Conservation (phyloP, 768 basidiomycete species). For the Amanita pseudoporphyria region DNA sequence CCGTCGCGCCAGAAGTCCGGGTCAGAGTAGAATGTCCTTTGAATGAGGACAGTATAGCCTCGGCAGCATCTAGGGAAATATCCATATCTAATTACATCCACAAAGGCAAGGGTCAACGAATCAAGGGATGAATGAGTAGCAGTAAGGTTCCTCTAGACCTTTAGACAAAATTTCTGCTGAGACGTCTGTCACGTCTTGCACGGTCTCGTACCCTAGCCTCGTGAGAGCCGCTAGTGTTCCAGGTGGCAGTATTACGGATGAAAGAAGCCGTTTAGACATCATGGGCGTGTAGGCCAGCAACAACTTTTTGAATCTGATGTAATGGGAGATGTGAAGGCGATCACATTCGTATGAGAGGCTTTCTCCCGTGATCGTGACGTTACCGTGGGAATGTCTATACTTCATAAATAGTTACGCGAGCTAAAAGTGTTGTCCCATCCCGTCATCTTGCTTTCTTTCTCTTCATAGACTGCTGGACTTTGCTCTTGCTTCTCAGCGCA, state of each 20-base stretch:
- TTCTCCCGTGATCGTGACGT: neutral
- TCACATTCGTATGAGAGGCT: too few species aligned
- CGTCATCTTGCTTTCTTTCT: slow-evolving; percentile 6
- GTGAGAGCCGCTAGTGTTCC: slow-evolving; percentile 36
- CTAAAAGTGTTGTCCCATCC: neutral
- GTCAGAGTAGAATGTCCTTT: slow-evolving; percentile 15
- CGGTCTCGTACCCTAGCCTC: slow-evolving; percentile 47
- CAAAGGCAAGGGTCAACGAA: neutral
- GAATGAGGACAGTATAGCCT: slow-evolving; percentile 34
- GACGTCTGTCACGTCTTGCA: slow-evolving; percentile 37
- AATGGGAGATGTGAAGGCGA: neutral
- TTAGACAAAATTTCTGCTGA: slow-evolving; percentile 38
- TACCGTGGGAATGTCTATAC: neutral
- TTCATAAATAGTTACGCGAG: neutral
- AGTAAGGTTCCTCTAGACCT: slow-evolving; percentile 24
- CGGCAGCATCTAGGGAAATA: slow-evolving; percentile 34
- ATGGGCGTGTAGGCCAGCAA: slow-evolving; percentile 14
- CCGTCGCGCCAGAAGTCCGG: slow-evolving; percentile 5
- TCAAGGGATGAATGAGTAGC: neutral
- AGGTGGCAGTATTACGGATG: slow-evolving; percentile 36
- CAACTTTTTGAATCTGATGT: neutral
- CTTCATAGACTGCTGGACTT: slow-evolving; percentile 2
- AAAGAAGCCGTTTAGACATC: slow-evolving; percentile 32
- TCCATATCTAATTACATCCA: slow-evolving; percentile 34
- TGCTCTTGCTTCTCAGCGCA: slow-evolving; percentile 7